Base-by-base conservation (phyloP, 176 grass and related monocot genomes). In the Alopecurus myosuroides region DNA sequence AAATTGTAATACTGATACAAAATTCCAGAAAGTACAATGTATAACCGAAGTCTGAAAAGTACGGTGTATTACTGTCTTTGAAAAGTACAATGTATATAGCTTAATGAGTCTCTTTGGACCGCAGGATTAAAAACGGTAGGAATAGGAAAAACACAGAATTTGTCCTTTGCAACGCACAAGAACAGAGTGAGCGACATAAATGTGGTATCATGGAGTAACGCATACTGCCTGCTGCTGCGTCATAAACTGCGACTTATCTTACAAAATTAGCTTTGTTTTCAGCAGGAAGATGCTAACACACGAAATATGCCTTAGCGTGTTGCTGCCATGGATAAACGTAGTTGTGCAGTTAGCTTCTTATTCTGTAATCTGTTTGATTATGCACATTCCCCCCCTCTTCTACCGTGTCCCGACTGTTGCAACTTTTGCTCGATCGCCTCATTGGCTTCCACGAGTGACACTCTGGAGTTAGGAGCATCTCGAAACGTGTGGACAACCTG, bases 151-250 rank as follows among this genome's bases (percentile, higher is more conserved):
- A 2, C 2, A 2, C n/a, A n/a, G 34, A 35, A 3, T 35, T 35
- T 35, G 2, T 35, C 34, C 4, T 35, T 35, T 4, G 95, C 94
- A 35, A 94, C 90, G 18, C 95, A 98, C 79, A 95, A 93, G 86
- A 95, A 92, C 37, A 93, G 95, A 42, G 92, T 93, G 13, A 98
- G 92, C 78, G 81, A 93, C 46, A 91, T 98, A 46, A 88, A 94
- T 7, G 90, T 94, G 60, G 86, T 98, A 11, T 86, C 23, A 91
- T 88, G 88, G 90, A 98, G 66, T 75, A 93, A 48, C 95, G 18
- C 88, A 93, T 20, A 94, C 93, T 86, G 77, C 90, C 41, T 84
- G 88, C 48, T 94, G n/a, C 74, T n/a, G n/a, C n/a, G n/a, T n/a
- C 5, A 20, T 14, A 14, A 48, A 51, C 7, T 28, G n/a, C n/a